These are phyloP conservation scores for Dioscorea zingiberensis DNA, from an alignment of 106 monocot genomes.

Conservation along the genomic window DNA sequence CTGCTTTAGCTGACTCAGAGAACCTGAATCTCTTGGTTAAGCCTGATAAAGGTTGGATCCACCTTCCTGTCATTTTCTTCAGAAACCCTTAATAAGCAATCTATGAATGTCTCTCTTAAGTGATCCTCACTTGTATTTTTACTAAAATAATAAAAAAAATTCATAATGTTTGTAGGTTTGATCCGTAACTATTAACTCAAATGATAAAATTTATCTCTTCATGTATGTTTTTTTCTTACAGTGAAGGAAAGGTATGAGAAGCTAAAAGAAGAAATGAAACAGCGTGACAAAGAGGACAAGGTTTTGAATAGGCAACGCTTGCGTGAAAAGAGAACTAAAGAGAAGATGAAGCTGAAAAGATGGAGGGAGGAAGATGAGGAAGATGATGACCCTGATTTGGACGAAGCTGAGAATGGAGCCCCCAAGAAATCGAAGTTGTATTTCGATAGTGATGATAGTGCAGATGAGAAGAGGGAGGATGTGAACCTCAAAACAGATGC, in stretches of 20 bases:
- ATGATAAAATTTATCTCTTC: background rate
- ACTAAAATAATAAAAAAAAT: background rate
- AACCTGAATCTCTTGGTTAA: conserved; percentile 19
- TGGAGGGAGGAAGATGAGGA: conserved; percentile 1
- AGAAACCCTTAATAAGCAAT: background rate
- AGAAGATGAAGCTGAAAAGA: conserved; percentile 15
- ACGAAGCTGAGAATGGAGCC: background rate
- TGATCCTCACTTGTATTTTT: background rate
- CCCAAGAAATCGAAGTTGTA: conserved; percentile 14
- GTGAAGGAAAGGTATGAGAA: conserved; percentile 16
- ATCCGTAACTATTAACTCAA: too few relatives aligned
- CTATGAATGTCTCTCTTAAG: background rate
- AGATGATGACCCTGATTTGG: background rate
- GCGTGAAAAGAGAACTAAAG: conserved; percentile 10
- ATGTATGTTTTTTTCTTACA: background rate
- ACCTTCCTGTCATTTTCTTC: background rate
- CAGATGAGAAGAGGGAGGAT: background rate
- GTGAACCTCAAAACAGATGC: background rate
- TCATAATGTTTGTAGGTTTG: too few relatives aligned
- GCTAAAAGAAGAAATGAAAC: conserved; percentile 9
- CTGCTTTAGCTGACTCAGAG: conserved; percentile 44
- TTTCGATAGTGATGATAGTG: conserved; percentile 4
- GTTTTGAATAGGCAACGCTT: conserved; percentile 6
- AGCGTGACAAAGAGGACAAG: conserved; percentile 11
- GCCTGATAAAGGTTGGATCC: conserved; percentile 35